These are phyloP conservation scores for Mucor plumbeus DNA, from an alignment of 371 early-diverging fungal genomes.

Conservation along the genomic window DNA sequence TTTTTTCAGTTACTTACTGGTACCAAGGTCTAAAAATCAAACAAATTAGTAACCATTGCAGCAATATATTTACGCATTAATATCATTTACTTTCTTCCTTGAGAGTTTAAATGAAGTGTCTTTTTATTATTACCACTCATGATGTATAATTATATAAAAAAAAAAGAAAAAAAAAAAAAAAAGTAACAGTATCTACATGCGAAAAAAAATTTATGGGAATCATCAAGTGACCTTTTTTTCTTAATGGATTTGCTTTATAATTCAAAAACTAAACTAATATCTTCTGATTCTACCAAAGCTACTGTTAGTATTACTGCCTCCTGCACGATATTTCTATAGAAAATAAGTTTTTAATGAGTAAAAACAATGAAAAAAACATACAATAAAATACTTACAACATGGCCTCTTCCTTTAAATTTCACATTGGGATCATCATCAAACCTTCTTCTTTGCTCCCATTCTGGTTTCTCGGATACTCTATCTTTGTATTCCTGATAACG, in stretches of 20 bases:
- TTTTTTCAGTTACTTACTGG: constrained; percentile 32
- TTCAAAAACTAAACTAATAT: not conserved
- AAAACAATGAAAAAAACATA: not conserved
- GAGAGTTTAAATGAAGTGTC: constrained; percentile 36
- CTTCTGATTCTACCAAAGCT: constrained; percentile 1
- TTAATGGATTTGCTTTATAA: not conserved
- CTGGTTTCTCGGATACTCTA: constrained; percentile 38
- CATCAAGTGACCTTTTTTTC: constrained; percentile 11
- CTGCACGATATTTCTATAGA: constrained; percentile 24
- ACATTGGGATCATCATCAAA: constrained; percentile 45
- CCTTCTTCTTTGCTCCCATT: constrained; percentile 41
- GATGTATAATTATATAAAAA: not conserved
- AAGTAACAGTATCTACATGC: not conserved
- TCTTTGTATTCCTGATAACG: constrained; percentile 24
- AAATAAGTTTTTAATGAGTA: not conserved
- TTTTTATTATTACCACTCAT: constrained; percentile 19
- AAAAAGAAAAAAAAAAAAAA: constrained; percentile 12
- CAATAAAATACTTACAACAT: constrained; percentile 38
- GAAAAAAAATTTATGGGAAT: constrained; percentile 7
- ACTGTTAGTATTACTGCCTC: not conserved
- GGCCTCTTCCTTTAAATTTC: constrained; percentile 52
- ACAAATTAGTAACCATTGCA: not conserved
- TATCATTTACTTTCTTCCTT: constrained; percentile 45
- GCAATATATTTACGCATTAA: not conserved
- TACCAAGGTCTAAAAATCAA: constrained; percentile 40